Evolutionary conservation across 768 basidiomycete species (phyloP), one percentile per base, ranked within the genome.

Genomic region (Kwoniella pini): DNA sequence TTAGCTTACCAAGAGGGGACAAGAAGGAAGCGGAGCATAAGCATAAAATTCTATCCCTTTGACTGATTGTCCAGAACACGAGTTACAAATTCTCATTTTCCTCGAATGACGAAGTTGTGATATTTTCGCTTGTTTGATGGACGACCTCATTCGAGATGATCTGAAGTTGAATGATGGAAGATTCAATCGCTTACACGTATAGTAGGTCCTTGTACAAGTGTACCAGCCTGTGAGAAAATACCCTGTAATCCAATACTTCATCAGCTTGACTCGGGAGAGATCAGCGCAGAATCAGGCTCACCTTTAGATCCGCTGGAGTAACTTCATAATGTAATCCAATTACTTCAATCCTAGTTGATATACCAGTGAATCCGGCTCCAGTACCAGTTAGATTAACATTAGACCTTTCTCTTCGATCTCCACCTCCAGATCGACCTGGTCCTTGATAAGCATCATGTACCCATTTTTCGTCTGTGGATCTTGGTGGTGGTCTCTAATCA

Each of bases 311-410:
- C 82, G 88, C 87, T 72, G 88, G 85, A 56, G 87, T 89, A 42
- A 96, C 85, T 71, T 95, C 92, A 68, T 95, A 96, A 80, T 96
- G 93, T 66, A 96, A 71, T 77, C 91, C 91, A 71, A 89, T 86
- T 67, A 95, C 88, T 64, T 89, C 77, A 65, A 94, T 84, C 74
- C 86, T 86, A 54, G 84, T 79, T 65, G 82, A 83, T 2, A 80
- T 70, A 13, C 80, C 69, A 24, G 81, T 74, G 40, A 75, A 75
- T 24, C 57, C 69, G 22, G 57, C 66, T 15, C 66, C 71, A n/a
- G 69, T 68, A 7, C 69, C 69, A 6, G 64, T 67, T 9, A 68
- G 33, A 30, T 58, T 39, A 15, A 57, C 42, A 31, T 53, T 53
- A 30, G 26, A 22, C 30, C 46, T 57, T 17, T 53, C 61, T 54